A percentile compares a stretch with the other conserved stretches of the same genome.
Evolutionary conservation across 495 filamentous ascomycete genomes (phyloP).

Genomic region (Chaetomium fimeti): DNA sequence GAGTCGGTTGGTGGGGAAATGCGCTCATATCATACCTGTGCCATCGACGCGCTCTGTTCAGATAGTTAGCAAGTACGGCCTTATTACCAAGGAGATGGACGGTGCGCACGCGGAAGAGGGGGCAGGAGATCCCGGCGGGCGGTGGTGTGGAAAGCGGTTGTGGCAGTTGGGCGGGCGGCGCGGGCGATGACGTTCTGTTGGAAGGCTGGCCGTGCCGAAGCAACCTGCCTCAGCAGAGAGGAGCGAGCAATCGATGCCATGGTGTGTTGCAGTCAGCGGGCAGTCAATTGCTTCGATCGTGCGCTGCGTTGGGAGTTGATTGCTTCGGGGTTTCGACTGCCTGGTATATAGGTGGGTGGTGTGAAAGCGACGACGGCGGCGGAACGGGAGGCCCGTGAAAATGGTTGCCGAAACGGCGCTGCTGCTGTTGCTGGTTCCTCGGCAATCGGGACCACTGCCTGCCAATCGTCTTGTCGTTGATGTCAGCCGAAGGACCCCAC

Average conservation of each 20-base stretch:
- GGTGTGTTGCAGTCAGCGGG: conserved; percentile 20
- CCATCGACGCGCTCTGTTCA: conserved; percentile 69
- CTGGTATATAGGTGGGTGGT: no score
- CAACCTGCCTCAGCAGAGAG: conserved; percentile 52
- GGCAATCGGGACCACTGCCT: conserved; percentile 33
- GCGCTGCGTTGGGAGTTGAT: conserved; percentile 10
- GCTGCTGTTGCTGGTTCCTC: conserved; percentile 29
- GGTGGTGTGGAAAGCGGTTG: conserved; percentile 74
- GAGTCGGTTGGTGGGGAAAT: conserved; percentile 10
- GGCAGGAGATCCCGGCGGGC: conserved; percentile 66
- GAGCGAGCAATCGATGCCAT: conserved; percentile 59
- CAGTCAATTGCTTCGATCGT: conserved; percentile 32
- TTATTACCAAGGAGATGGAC: conserved; percentile 19
- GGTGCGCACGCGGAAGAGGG: conserved; percentile 32
- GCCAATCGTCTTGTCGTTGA: conserved; percentile 32
- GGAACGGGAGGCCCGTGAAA: conserved; percentile 20
- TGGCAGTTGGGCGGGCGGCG: conserved; percentile 55
- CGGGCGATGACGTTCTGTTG: conserved; percentile 33
- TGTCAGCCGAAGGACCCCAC: conserved; percentile 33
- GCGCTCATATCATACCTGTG: conserved; percentile 60
- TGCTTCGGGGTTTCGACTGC: conserved; percentile 12
- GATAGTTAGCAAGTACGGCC: conserved; percentile 17
- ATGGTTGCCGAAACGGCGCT: conserved; percentile 27
- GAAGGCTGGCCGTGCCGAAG: conserved; percentile 35
- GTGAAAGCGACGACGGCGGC: conserved; percentile 20